phyloP scores from a whole-genome alignment of 2,329 filamentous ascomycete species.

The Xylariaceae sp. region DNA sequence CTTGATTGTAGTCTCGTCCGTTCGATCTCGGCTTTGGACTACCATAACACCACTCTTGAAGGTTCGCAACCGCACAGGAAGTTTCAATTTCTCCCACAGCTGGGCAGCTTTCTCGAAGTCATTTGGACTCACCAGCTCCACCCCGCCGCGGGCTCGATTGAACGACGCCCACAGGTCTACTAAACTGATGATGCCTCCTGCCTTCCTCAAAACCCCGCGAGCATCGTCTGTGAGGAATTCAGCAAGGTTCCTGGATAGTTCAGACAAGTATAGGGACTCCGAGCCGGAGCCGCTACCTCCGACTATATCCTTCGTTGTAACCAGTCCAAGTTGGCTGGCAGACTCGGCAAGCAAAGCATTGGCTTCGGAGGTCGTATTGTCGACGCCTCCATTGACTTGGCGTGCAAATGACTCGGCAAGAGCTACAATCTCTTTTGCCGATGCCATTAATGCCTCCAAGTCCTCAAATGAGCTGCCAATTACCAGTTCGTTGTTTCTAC shows the following conservation, averaged over 20 bases:
- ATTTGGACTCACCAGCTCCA: conserved; percentile 85
- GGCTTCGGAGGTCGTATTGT: conserved; percentile 63
- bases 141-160: conserved; percentile 86
- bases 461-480: conserved; percentile 96
- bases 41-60: conserved; percentile 95
- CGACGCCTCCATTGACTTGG: conserved; percentile 53
- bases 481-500: conserved; percentile 88
- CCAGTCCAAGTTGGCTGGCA: conserved; percentile 75
- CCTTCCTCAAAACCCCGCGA: conserved; percentile 69
- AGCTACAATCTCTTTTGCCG: conserved; percentile 91
- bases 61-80: conserved; percentile 80
- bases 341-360: conserved; percentile 75
- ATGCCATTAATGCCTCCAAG: conserved; percentile 93
- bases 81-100: conserved; percentile 80
- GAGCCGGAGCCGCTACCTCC: conserved; percentile 58
- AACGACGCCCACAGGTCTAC: conserved; percentile 94
- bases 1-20: conserved; percentile 82
- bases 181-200: conserved; percentile 83
- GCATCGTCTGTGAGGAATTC: conserved; percentile 87
- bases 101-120: conserved; percentile 89
- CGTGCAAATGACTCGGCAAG: conserved; percentile 83
- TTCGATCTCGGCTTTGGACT: conserved; percentile 82
- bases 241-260: conserved; percentile 77
- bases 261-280: conserved; percentile 84
- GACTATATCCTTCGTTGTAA: conserved; percentile 95